A percentile compares a stretch with the other conserved stretches of the same genome.
These are phyloP conservation scores for Byssochlamys sp. DNA, from an alignment of 2,329 filamentous ascomycete species.

Conservation along the genomic window DNA sequence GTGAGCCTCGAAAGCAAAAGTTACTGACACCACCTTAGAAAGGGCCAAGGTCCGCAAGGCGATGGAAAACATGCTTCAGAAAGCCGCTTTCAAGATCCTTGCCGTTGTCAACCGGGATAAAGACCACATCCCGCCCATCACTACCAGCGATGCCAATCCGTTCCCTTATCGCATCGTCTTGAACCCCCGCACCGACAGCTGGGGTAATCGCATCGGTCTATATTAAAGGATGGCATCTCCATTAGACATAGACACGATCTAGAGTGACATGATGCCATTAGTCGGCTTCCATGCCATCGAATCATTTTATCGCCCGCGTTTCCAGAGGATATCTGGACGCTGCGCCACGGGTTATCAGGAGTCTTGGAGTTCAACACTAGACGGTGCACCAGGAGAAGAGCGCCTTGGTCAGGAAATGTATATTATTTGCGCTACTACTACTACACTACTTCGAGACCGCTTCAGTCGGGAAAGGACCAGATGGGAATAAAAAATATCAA, in stretches of 20 bases:
- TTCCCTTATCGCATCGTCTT: constrained; percentile 91
- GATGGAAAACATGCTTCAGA: constrained; percentile 81
- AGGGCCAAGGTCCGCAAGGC: constrained; percentile 77
- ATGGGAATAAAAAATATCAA: background rate
- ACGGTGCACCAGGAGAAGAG: background rate
- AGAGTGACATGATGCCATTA: background rate
- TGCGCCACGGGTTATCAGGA: background rate
- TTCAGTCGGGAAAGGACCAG: background rate
- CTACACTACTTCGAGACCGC: background rate
- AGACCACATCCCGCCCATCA: constrained; percentile 94
- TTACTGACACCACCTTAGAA: constrained; percentile 43
- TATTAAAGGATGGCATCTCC: constrained; percentile 40
- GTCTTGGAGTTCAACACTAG: background rate
- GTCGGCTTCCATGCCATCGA: background rate
- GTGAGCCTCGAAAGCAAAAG: background rate
- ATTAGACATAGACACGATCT: background rate
- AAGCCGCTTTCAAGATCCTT: constrained; percentile 81
- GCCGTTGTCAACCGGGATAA: constrained; percentile 79
- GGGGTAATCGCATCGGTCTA: constrained; percentile 70
- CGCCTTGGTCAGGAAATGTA: background rate
- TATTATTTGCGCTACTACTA: background rate
- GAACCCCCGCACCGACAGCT: constrained; percentile 69
- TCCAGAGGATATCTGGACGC: background rate
- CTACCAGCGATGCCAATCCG: constrained; percentile 79
- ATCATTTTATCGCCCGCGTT: background rate